phyloP scores from a whole-genome alignment of 2,329 filamentous ascomycete species.

The Trichoderma pleuroti region DNA sequence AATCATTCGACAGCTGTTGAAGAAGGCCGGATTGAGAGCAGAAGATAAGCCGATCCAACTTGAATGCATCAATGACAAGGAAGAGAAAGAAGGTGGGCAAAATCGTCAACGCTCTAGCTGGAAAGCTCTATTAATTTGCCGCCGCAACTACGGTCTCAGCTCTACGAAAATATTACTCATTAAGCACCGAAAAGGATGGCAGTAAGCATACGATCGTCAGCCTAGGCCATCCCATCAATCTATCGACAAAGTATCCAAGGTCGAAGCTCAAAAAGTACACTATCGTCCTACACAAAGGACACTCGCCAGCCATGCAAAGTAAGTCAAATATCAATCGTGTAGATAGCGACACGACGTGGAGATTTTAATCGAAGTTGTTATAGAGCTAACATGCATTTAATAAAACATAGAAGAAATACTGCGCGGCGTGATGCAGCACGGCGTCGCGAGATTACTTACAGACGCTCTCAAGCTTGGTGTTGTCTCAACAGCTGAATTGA shows the following conservation, averaged over 20 bases:
- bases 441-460: slow-evolving; percentile 7
- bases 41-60: slow-evolving; percentile 6
- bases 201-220: slow-evolving; percentile 11
- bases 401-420: slow-evolving; percentile 1
- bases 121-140: background rate
- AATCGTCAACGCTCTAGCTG: background rate
- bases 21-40: background rate
- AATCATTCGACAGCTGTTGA: slow-evolving; percentile 1
- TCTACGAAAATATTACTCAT: slow-evolving; percentile 11
- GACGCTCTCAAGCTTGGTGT: slow-evolving; percentile 16
- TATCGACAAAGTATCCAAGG: background rate
- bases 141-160: background rate
- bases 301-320: slow-evolving; percentile 16
- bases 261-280: slow-evolving; percentile 4
- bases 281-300: slow-evolving; percentile 9
- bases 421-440: slow-evolving; percentile 16
- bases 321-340: background rate
- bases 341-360: background rate
- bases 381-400: background rate
- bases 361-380: background rate
- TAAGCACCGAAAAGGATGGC: slow-evolving; percentile 4
- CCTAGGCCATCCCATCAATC: slow-evolving; percentile 13
- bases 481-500: slow-evolving; percentile 16
- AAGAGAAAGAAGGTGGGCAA: background rate
- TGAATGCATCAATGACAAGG: slow-evolving; percentile 11